phyloP scores from a whole-genome alignment of 2,329 filamentous ascomycete genomes.

The Fusarium avenaceum region DNA sequence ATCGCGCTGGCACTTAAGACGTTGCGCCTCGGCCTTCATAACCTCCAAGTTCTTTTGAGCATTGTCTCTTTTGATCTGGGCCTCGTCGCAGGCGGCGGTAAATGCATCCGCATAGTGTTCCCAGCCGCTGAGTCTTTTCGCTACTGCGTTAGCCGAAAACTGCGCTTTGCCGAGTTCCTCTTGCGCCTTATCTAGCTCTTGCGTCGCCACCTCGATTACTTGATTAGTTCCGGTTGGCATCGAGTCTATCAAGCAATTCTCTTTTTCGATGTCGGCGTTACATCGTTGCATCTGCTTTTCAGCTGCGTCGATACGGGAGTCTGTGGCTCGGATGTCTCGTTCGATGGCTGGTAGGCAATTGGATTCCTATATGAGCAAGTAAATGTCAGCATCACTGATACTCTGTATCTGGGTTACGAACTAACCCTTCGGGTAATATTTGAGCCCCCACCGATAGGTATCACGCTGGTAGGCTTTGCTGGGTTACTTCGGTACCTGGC shows the following conservation, averaged over 20 bases:
- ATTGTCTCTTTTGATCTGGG: not conserved
- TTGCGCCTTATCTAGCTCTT: not conserved
- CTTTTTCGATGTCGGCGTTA: not conserved
- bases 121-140: no score
- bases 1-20: not conserved
- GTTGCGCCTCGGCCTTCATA: not conserved
- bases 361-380: not conserved
- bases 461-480: not conserved
- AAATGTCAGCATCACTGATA: not conserved
- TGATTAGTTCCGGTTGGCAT: not conserved
- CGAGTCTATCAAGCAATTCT: not conserved
- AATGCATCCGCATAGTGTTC: not conserved
- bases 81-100: not conserved
- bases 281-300: not conserved
- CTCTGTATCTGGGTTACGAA: not conserved
- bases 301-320: not conserved
- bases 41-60: not conserved
- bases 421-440: not conserved
- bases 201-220: not conserved
- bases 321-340: not conserved
- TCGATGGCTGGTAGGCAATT: not conserved
- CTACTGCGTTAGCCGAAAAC: not conserved
- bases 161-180: not conserved
- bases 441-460: not conserved
- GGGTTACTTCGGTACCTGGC: no score